Conservation (phyloP, 2,329 filamentous ascomycete species). For the Aspergillus udagawae region DNA sequence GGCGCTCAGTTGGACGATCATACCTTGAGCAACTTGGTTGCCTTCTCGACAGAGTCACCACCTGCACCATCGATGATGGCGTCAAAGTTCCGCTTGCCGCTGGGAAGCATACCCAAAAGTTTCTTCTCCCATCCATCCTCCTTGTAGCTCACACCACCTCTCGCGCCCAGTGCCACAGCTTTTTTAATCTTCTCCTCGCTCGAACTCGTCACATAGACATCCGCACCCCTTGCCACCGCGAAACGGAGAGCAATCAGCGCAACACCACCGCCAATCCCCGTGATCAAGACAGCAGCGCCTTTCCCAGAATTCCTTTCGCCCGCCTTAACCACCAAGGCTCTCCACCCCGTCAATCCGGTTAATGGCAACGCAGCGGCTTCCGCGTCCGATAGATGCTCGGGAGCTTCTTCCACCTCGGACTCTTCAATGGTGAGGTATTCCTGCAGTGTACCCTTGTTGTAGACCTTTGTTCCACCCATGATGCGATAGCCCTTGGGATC, state of each 20-base stretch:
- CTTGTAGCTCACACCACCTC: constrained; percentile 78
- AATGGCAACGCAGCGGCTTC: constrained; percentile 83
- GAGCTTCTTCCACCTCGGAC: constrained; percentile 70
- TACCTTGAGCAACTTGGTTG: constrained; percentile 65
- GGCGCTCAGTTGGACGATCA: constrained; percentile 9
- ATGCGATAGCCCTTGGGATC: constrained; percentile 40
- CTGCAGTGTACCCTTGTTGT: constrained; percentile 66
- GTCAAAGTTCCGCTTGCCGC: constrained; percentile 66
- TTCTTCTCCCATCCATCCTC: constrained; percentile 77
- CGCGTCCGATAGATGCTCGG: constrained; percentile 63
- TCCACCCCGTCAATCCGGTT: constrained; percentile 82
- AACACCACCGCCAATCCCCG: constrained; percentile 89
- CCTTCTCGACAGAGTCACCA: constrained; percentile 72
- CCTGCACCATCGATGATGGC: constrained; percentile 88
- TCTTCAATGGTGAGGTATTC: constrained; percentile 69
- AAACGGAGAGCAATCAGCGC: constrained; percentile 79
- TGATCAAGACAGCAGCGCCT: constrained; percentile 75
- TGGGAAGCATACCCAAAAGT: constrained; percentile 56
- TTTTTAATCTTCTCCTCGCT: constrained; percentile 70
- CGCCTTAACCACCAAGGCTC: constrained; percentile 77
- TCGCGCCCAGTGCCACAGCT: constrained; percentile 68
- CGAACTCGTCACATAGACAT: constrained; percentile 78
- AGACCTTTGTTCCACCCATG: constrained; percentile 56
- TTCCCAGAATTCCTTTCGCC: constrained; percentile 49
- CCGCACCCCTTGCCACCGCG: constrained; percentile 67